phyloP scores from a whole-genome alignment of 805 yeast genomes.

The Candida sphagnicola region DNA sequence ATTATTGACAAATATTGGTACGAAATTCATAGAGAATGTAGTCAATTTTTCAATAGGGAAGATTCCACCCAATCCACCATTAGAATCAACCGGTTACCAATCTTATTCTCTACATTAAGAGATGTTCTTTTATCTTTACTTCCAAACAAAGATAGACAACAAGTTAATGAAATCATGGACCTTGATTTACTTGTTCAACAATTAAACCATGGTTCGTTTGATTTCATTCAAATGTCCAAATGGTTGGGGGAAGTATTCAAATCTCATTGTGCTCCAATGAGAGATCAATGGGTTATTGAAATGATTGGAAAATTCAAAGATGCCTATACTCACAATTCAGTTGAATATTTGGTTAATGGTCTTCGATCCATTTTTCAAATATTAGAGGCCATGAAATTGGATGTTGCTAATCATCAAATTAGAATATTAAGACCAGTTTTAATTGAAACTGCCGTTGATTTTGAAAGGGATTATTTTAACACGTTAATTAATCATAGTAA shows the following conservation, averaged over 20 bases:
- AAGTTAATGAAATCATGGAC: conserved; percentile 71
- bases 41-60: conserved; percentile 27
- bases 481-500: conserved; percentile 52
- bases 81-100: conserved; percentile 50
- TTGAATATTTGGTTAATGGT: conserved; percentile 61
- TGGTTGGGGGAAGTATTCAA: conserved; percentile 80
- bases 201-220: conserved; percentile 63
- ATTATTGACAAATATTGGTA: conserved; percentile 82
- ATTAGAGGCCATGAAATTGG: conserved; percentile 90
- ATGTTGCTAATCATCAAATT: conserved; percentile 92
- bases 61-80: conserved; percentile 12
- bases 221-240: conserved; percentile 62
- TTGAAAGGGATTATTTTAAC: conserved; percentile 79
- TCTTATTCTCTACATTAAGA: conserved; percentile 71
- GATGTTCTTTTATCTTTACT: conserved; percentile 71
- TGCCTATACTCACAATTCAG: conserved; percentile 46
- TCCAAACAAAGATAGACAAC: conserved; percentile 69
- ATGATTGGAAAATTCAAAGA: conserved; percentile 60
- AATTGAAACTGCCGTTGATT: conserved; percentile 81
- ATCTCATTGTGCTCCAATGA: conserved; percentile 93
- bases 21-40: conserved; percentile 67
- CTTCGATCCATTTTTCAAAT: conserved; percentile 74
- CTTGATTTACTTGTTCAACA: conserved; percentile 75
- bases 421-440: conserved; percentile 79
- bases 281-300: conserved; percentile 84